Base-by-base conservation (phyloP, 768 basidiomycete genomes). In the Floccularia luteovirens region DNA sequence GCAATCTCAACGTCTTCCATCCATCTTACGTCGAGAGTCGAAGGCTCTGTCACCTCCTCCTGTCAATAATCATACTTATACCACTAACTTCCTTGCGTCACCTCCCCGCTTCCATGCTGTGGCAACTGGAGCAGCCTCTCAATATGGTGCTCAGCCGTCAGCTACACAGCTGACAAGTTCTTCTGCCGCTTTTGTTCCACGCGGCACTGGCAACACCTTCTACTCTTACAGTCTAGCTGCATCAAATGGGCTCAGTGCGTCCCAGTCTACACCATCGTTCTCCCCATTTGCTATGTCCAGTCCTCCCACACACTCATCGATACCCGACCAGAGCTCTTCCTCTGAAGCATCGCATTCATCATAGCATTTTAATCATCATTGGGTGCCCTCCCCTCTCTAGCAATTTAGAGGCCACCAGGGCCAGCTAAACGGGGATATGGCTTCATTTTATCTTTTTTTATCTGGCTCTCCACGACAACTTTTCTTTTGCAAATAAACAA, bases 341-440 rank as follows among this genome's bases (percentile, higher is more conserved):
- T 54, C 58, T 49, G 58, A 60, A 42, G 61, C 56, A 50, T 53
- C 56, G 52, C 58, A 59, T 58, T 49, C 60, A 41, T 41, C 44
- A 32, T 54, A 57, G 49, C 60, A 61, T 55, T 61, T 58, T 44
- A 43, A 27, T 38, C 58, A 59, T 39, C 58, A 59, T 54, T 51
- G 48, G 47, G 53, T 51, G 43, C 56, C 58, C 43, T 57, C 61
- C 43, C 57, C 54, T 19, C 48, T 59, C 45, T 53, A 57, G 44
- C 47, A 59, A 64, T 52, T 39, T 72, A 72, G 71, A 73, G 59
- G 66, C 68, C 55, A 56, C 67, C 48, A 62, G 65, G 56, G 68
- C 64, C 50, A 57, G 63, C 47, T 69, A 59, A 66, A 48, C 43
- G 45, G 36, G 39, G 39, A 41, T 34, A 21, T 48, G 31, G 38